Evolutionary conservation across 257 asterid species (phyloP), one percentile per base, ranked within the genome.

Genomic region (Parsonsia alboflavescens): DNA sequence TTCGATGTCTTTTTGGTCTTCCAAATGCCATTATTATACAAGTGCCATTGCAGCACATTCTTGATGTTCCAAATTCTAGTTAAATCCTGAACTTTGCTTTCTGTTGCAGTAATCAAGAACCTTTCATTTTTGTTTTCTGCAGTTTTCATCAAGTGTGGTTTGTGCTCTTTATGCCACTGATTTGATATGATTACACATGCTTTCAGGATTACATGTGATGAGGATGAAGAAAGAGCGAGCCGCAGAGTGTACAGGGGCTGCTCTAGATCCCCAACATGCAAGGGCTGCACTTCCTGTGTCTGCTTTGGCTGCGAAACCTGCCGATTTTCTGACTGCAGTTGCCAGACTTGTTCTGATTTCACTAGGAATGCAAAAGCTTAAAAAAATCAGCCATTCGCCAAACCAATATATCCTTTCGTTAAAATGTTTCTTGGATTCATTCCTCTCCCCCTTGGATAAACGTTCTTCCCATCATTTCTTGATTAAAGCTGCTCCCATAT

Each of bases 301-400:
- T 86, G 90, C 61, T 86, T 86, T 73, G 90, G 90, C 15, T 86
- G 90, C 49, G 78, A 86, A 62, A 75, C 74, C 68, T 86, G 90
- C 65, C 83, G 90, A 61, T 86, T 86, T 64, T 75, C 84, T 0
- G 90, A 84, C 61, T 86, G 88, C 84, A 36, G 68, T 80, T 86
- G 88, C 87, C 90, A 86, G 81, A 84, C 84, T 57, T 86, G 90
- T 82, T 63, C 79, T 5, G 90, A 86, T 73, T 86, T 86, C 84
- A 86, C 88, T 17, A 74, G 59, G 56, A 86, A 86, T 76, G 84
- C 79, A 36, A 79, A 77, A 65, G 72, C 84, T 69, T 83, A 52
- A 73, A 72, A 42, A 70, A 75, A 36, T 46, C 41, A 41, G 39
- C 39, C 75, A 13, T 44, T 21, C 49, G n/a, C 26, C 42, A 42